Conservation (phyloP, 2,329 filamentous ascomycete genomes). For the Fusarium humuli region DNA sequence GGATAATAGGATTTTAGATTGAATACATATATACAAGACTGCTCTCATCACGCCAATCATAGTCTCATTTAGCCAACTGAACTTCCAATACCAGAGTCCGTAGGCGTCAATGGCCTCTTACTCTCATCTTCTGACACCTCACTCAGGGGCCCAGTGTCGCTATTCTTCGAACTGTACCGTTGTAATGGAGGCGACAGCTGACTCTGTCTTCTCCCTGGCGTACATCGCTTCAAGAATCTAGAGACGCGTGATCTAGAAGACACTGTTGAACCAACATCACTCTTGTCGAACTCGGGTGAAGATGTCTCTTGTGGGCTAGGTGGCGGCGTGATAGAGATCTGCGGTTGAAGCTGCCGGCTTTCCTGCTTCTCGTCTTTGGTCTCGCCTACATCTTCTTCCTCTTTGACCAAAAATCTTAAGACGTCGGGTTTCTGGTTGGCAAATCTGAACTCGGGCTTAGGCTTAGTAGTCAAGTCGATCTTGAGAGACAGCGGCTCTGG, state of each 20-base stretch:
- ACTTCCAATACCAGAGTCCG: slow-evolving; percentile 27
- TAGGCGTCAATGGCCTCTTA: slow-evolving; percentile 5
- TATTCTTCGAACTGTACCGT: neutral
- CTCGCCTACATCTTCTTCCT: rapidly evolving
- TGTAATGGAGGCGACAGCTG: neutral
- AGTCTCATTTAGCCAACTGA: neutral
- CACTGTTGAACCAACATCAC: neutral
- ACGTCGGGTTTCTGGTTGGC: neutral
- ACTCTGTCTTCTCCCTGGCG: neutral
- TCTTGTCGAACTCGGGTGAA: neutral
- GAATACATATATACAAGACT: neutral
- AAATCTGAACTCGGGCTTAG: neutral
- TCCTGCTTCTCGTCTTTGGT: neutral
- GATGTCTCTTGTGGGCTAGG: neutral
- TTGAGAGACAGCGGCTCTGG: neutral
- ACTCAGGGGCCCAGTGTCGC: neutral
- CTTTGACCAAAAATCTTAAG: neutral
- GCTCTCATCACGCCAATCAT: rapidly evolving
- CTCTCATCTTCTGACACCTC: neutral
- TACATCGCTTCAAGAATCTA: slow-evolving; percentile 4
- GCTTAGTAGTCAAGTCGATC: neutral
- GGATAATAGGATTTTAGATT: neutral
- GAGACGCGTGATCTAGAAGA: slow-evolving; percentile 14
- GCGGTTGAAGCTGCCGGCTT: neutral
- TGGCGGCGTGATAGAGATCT: slow-evolving; percentile 1